A percentile compares a stretch with the other conserved stretches of the same genome.
phyloP scores from a whole-genome alignment of 2,329 filamentous ascomycete species.

The Alternaria brassicae region DNA sequence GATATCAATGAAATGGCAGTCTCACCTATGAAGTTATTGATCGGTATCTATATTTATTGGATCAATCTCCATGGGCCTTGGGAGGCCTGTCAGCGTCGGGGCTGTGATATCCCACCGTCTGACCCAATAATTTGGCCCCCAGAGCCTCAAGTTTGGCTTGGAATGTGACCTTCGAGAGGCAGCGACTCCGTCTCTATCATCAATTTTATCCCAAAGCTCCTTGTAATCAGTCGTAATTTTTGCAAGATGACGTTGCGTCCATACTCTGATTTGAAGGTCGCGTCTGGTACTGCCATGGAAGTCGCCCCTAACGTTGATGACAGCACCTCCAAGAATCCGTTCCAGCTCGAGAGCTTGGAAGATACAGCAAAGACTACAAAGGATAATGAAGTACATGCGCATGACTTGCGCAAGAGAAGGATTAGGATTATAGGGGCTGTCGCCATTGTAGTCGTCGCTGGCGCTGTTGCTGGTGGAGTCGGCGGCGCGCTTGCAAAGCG shows the following conservation, averaged over 20 bases:
- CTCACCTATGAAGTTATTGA: not conserved
- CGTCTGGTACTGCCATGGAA: not conserved
- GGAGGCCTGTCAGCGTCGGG: not conserved
- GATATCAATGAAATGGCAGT: not conserved
- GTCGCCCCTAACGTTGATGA: not conserved
- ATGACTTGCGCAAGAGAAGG: not conserved
- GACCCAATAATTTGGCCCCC: not conserved
- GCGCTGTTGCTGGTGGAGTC: not conserved
- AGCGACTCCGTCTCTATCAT: not conserved
- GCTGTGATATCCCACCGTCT: not conserved
- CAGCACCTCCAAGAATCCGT: not conserved
- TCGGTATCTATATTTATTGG: not conserved
- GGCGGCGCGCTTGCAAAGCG: not conserved
- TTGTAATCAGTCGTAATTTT: not conserved
- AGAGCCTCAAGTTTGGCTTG: not conserved
- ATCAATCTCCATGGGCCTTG: not conserved
- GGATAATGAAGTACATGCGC: not conserved
- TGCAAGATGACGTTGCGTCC: not conserved
- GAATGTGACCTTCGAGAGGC: not conserved
- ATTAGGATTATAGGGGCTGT: not conserved
- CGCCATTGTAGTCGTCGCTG: not conserved
- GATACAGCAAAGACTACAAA: not conserved
- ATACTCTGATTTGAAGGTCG: not conserved
- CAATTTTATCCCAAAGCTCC: no score
- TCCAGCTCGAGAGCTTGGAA: not conserved